phyloP scores from a whole-genome alignment of 23 red algal genomes.

The Agarophyton chilense region DNA sequence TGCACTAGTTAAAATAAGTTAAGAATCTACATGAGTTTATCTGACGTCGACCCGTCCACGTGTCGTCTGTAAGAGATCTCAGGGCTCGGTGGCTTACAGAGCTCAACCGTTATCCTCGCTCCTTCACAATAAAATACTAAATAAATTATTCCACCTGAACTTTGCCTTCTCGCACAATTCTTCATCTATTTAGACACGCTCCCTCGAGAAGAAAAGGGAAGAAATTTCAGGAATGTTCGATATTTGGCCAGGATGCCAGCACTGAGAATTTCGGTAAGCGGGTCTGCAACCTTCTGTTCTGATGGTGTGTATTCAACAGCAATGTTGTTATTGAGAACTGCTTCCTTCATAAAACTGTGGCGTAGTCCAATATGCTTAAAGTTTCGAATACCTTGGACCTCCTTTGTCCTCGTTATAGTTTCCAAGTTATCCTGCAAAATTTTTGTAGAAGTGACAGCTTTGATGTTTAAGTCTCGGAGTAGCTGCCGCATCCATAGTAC shows the following conservation, averaged over 20 bases:
- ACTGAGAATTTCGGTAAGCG: conserved; percentile 16
- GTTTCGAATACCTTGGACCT: conserved; percentile 21
- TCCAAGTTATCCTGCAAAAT: conserved; percentile 48
- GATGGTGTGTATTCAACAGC: conserved; percentile 28
- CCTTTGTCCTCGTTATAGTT: conserved; percentile 17
- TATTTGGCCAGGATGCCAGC: neutral
- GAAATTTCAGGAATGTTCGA: neutral
- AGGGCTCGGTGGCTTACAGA: too few relatives aligned
- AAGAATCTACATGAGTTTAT: too few relatives aligned
- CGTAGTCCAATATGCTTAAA: conserved; percentile 25
- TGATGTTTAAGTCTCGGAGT: neutral
- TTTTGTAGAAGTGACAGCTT: neutral
- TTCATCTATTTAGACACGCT: conserved; percentile 24
- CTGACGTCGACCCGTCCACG: too few relatives aligned
- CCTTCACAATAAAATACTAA: too few relatives aligned
- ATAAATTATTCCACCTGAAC: too few relatives aligned
- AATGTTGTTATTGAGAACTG: neutral
- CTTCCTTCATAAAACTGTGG: conserved; percentile 18
- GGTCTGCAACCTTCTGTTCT: conserved; percentile 31
- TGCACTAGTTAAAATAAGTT: too few relatives aligned
- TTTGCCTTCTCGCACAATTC: too few relatives aligned
- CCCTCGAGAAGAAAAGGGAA: conserved; percentile 13
- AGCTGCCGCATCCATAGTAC: neutral
- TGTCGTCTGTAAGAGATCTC: too few relatives aligned
- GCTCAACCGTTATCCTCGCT: too few relatives aligned